These are phyloP conservation scores for Puccinia brachypodii DNA, from an alignment of 1,284 basidiomycete species.

Conservation along the genomic window DNA sequence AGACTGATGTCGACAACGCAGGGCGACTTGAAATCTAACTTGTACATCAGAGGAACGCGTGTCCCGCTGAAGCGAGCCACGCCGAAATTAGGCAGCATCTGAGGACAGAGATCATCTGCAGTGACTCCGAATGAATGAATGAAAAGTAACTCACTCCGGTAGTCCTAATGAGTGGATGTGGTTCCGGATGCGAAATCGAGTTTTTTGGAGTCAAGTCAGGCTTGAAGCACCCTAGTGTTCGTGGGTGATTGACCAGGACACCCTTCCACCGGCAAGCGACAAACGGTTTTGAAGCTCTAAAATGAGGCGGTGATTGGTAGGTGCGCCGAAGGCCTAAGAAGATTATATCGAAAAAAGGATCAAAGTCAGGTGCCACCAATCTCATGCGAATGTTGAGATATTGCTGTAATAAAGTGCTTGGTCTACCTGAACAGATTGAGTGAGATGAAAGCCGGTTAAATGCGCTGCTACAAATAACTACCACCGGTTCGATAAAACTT, in stretches of 20 bases:
- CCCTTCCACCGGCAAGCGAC: background rate
- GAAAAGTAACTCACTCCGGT: background rate
- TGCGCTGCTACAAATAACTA: background rate
- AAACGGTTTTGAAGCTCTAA: background rate
- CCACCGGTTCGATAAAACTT: background rate
- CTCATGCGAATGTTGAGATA: background rate
- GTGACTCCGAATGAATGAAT: background rate
- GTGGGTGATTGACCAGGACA: background rate
- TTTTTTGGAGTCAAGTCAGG: background rate
- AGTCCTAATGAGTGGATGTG: too few relatives aligned
- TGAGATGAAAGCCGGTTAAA: slow-evolving; percentile 5
- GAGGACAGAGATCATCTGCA: background rate
- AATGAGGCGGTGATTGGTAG: background rate
- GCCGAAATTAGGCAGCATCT: background rate
- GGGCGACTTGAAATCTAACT: background rate
- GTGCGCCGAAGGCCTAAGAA: slow-evolving; percentile 1
- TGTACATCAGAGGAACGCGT: background rate
- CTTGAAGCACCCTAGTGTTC: background rate
- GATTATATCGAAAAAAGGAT: background rate
- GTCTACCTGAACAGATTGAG: background rate
- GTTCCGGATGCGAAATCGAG: background rate
- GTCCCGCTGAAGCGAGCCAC: background rate
- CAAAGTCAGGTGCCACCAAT: background rate
- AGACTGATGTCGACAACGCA: background rate
- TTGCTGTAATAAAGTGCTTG: background rate